Evolutionary conservation across 1,284 basidiomycete genomes (phyloP), one percentile per base, ranked within the genome.

Genomic region (Naganishia sp.): DNA sequence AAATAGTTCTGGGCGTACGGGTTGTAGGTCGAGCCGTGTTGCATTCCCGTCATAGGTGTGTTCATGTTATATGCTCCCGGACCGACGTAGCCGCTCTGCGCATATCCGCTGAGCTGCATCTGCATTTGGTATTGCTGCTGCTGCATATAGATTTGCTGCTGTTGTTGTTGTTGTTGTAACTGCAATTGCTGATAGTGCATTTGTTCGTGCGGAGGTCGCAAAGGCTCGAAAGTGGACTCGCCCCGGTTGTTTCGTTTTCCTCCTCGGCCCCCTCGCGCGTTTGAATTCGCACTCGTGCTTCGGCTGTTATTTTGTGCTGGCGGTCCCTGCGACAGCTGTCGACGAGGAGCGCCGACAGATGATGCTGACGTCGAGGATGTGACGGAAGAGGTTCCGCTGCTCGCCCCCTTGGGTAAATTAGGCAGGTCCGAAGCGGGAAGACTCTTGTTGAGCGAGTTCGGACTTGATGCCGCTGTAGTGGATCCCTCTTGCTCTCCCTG

Each of bases 171-270:
- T 23, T 59, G 56, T 28, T 59, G 56, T 11, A 48, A 33, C 31
- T 59, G 59, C 21, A 52, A 48, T 43, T 61, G 49, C 48, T 61
- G 59, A 43, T 52, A 43, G 6, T 42, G 48, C n/a, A 46, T 18
- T 23, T 61, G 59, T 25, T 61, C 59, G 36, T 50, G 59, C 36
- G 64, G 64, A 15, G 64, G 64, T 15, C 64, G 64, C 11, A 65
- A 39, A 33, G 64, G 64, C 54, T 65, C 64, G 16, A 65, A 65
- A 3, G 54, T 48, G 1, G 64, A 65, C 52, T 65, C 64, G n/a
- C 64, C 64, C 31, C 55, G 55, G 28, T 54, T 36, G 36, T 65
- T 65, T 16, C 55, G 59, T 48, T 61, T 61, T 39, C 39, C 42
- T 9, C 59, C 59, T 28, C 59, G 49, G 16, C 43, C 50, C 16